Evolutionary conservation across 2,329 filamentous ascomycete species (phyloP).

Genomic region (Aspergillus sclerotialis): DNA sequence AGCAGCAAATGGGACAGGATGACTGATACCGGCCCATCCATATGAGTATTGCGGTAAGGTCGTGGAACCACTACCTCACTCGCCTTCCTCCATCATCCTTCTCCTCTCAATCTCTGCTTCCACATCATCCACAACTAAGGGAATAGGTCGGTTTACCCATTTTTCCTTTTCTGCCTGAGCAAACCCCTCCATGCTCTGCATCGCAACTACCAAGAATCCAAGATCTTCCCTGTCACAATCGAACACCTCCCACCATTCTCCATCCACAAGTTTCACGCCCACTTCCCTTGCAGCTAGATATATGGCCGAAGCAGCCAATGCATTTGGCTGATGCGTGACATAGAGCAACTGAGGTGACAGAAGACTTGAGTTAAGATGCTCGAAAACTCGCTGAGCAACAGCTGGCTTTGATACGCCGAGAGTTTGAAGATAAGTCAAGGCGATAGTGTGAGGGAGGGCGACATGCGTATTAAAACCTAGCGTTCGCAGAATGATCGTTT

Average conservation of each 20-base stretch:
- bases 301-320: constrained; percentile 78
- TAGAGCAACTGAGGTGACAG: constrained; percentile 85
- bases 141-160: constrained; percentile 48
- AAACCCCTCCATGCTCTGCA: constrained; percentile 72
- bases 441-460: constrained; percentile 75
- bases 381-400: constrained; percentile 60
- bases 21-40: no score
- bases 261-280: constrained; percentile 69
- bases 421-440: constrained; percentile 86
- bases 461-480: constrained; percentile 81
- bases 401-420: constrained; percentile 60
- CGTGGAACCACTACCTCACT: constrained; percentile 19
- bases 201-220: constrained; percentile 80
- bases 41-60: neutral
- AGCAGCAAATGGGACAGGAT: no score
- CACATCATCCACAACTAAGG: constrained; percentile 52
- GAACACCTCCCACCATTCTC: constrained; percentile 96
- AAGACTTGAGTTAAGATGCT: constrained; percentile 78
- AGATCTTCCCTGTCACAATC: constrained; percentile 92
- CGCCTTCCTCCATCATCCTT: constrained; percentile 33
- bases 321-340: constrained; percentile 82
- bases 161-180: constrained; percentile 53
- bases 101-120: constrained; percentile 54
- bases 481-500: constrained; percentile 67
- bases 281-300: constrained; percentile 80